These are phyloP conservation scores for Solanum medicagineum DNA, from an alignment of 257 asterid genomes.

Conservation along the genomic window DNA sequence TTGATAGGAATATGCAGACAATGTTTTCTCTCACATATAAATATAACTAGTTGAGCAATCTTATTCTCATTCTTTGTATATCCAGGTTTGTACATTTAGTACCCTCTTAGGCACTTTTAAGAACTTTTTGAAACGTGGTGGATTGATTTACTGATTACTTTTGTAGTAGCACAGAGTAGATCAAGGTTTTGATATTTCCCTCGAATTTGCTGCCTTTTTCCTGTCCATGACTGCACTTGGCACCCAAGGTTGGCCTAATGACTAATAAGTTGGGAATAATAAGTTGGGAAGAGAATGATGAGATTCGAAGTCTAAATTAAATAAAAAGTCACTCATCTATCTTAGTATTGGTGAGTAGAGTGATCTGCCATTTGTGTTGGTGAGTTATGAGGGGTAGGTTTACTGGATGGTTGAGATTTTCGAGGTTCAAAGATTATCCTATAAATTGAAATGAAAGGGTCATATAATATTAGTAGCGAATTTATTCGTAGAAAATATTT, in stretches of 20 bases:
- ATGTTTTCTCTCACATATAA: neutral
- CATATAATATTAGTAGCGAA: neutral
- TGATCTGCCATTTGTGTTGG: neutral
- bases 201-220: neutral
- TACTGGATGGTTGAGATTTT: no score
- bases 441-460: no score
- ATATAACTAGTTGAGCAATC: neutral
- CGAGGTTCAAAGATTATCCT: no score
- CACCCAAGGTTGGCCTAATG: neutral
- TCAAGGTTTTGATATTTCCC: neutral
- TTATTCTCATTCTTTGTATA: neutral
- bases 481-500: no score
- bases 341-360: neutral
- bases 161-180: neutral
- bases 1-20: conserved; percentile 3
- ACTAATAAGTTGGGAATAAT: no score
- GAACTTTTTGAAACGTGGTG: neutral
- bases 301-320: neutral
- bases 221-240: neutral
- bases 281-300: neutral
- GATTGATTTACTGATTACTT: neutral
- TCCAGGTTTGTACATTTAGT: neutral
- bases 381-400: neutral
- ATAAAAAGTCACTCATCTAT: neutral
- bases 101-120: neutral